Base-by-base conservation (phyloP, 2,329 filamentous ascomycete genomes). In the Aspergillus fructus region DNA sequence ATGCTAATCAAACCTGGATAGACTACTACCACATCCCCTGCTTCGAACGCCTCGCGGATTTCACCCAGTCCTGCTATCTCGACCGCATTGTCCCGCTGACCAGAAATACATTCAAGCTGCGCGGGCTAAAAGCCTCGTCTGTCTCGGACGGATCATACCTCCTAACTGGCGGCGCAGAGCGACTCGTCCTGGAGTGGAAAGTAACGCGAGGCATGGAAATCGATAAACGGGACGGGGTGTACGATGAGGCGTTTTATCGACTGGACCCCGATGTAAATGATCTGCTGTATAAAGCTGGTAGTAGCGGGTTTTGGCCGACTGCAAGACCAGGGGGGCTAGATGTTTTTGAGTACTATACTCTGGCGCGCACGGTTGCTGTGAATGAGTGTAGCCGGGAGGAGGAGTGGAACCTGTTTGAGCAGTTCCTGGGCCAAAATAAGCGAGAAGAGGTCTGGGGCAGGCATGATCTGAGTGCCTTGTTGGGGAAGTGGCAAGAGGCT, bases 11-110 rank as follows among this genome's bases (percentile, higher is more conserved):
- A n/a, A 19, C 7, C 5, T 9, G 3, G 4, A 24, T 33, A 57
- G 55, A 57, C 37, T 57, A 52, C 49, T 57, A 52, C 55, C 55
- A 57, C 24, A 41, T 57, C 17, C 34, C 30, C 23, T 57, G 55
- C 45, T 57, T 57, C 30, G 49, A 52, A 9, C 37, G 12, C 34
- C 42, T 57, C 49, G 55, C 55, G 42, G 49, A 52, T n/a, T 49
- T 57, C 13, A 33, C 23, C 3, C 7, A 41, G 11, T 19, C 49
- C 7, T 5, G 37, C 17, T 57, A 52, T 43, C 49, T 57, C 7
- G 42, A 57, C 39, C 49, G 49, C n/a, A 27, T 57, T 24, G 33
- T 48, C n/a, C 55, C 55, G 1, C 49, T 57, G 11, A 57, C 55
- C 21, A 43, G 55, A 4, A 47, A 57, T 27, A 57, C 55, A 24